Evolutionary conservation across 495 filamentous ascomycete species (phyloP), one percentile per base, ranked within the genome.

Genomic region (Podospora sp.): DNA sequence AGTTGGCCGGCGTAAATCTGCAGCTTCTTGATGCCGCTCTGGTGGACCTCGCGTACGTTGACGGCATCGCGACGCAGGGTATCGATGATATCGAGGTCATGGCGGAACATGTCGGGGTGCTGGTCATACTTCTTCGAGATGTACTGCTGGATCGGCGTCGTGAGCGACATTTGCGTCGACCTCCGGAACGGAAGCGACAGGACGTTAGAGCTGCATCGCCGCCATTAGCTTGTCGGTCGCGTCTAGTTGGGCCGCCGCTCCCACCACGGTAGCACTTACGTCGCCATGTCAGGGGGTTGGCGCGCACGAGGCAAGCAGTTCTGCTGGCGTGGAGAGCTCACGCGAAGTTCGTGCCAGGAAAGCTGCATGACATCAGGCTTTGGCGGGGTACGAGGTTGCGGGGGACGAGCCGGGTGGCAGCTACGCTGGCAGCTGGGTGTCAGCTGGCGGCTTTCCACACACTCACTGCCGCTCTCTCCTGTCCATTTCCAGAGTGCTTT

Each of bases 61-160:
- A 97, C 80, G 53, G 95, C 95, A 67, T 94, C 91, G 56, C 82
- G 86, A 12, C 95, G 87, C 60, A 98, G 75, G 56, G 86, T 82
- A 75, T 99, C 93, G 75, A 99, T 92, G 66, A 90, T 85, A 63
- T 95, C 85, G 50, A 99, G 85, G 79, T 99, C 95, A 60, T 91
- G 84, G 67, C 88, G 86, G 78, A 99, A 99, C 93, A 97, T 97
- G 77, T 97, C 92, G 62, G 96, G 95, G 77, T 97, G 95, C 76
- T 99, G 95, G 79, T 98, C 95, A 90, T 99, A 99, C 85, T 98
- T 97, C 75, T 88, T 90, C 50, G 92, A 97, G 68, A 99, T 99
- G 81, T 99, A 98, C 73, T 96, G 92, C 69, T 92, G 93, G 72
- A 99, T 93, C 40, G 94, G 90, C 70, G 83, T 79, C 40, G 92